Evolutionary conservation across 2,329 filamentous ascomycete genomes (phyloP), one percentile per base, ranked within the genome.

Genomic region (Pochonia chlamydosporia): DNA sequence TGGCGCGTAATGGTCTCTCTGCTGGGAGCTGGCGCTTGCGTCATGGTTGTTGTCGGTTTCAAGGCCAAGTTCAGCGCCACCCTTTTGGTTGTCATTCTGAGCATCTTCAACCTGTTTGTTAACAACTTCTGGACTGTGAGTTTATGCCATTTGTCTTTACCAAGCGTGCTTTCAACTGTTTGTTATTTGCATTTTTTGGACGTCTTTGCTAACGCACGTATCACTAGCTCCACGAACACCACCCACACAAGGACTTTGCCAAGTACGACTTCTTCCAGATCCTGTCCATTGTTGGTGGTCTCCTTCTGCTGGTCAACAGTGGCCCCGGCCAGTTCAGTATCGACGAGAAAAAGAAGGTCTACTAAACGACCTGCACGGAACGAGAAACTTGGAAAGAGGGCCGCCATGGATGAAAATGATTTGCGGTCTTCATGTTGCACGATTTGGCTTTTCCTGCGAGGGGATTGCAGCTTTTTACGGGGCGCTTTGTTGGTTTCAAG

Each of bases 191-290:
- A 20, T 16, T 20, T 7, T 7, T 9, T 10, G 18, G 5, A 21
- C 16, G 33, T 20, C n/a, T n/a, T 33, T 9, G 35, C 35, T 39
- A 48, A 54, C n/a, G n/a, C 28, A 11, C 24, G 39, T 40, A 3
- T 39, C 10, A 21, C 16, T 56, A 95, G 87, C 89, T 99, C 57
- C 92, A 97, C 75, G 87, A 92, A 58, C 88, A 95, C 74, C 93
- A 99, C 76, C 93, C 93, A 42, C 92, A 97, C 79, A 97, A 97
- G 82, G 93, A 99, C 71, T 99, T 99, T 66, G 93, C 93, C 77
- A 99, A 99, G 75, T 99, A 99, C 81, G 93, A 99, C 69, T 99
- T 99, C 79, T 99, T 99, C 84, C 93, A 99, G 77, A 96, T 97
- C 60, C 79, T 99, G 47, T 99, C 93, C 44, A 99, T 99, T 66